A percentile compares a stretch with the other conserved stretches of the same genome.
Conservation (phyloP, 257 asterid species). For the Forsythia viridissima region DNA sequence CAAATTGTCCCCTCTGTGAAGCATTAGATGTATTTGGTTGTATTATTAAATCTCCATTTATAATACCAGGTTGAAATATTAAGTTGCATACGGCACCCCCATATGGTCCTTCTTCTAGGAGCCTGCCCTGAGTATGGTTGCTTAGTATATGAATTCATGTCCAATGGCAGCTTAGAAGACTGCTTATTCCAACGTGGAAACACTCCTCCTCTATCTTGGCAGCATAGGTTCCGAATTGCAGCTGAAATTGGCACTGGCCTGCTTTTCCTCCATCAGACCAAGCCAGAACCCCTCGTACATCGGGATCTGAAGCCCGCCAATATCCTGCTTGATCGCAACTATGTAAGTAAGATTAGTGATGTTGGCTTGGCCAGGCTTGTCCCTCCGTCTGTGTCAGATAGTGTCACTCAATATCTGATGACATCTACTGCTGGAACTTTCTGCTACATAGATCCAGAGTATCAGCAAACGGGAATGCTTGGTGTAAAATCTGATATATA, state of each 20-base stretch:
- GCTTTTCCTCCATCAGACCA: conserved; percentile 90
- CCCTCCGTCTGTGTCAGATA: conserved; percentile 82
- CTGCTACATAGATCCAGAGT: conserved; percentile 97
- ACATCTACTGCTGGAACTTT: conserved; percentile 95
- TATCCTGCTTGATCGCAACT: conserved; percentile 81
- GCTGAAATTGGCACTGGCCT: conserved; percentile 85
- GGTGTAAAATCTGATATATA: conserved; percentile 92
- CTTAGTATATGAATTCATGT: conserved; percentile 85
- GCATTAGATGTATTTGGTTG: background rate
- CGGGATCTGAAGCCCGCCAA: conserved; percentile 91
- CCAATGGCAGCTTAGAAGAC: conserved; percentile 91
- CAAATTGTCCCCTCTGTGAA: background rate
- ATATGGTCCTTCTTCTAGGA: conserved; percentile 94
- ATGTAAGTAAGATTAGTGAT: conserved; percentile 82
- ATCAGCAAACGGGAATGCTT: conserved; percentile 96
- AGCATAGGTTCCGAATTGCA: conserved; percentile 73
- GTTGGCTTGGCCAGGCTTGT: conserved; percentile 95
- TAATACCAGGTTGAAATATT: conserved; percentile 72
- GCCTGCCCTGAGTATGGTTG: conserved; percentile 98
- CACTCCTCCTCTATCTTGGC: conserved; percentile 80
- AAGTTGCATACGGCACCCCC: conserved; percentile 89
- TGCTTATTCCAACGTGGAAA: conserved; percentile 64
- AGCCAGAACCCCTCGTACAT: conserved; percentile 93
- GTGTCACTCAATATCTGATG: conserved; percentile 85
- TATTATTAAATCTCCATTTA: background rate